Evolutionary conservation across 177 flowering plant species (phyloP).

Genomic region (Vitis hybrid): DNA sequence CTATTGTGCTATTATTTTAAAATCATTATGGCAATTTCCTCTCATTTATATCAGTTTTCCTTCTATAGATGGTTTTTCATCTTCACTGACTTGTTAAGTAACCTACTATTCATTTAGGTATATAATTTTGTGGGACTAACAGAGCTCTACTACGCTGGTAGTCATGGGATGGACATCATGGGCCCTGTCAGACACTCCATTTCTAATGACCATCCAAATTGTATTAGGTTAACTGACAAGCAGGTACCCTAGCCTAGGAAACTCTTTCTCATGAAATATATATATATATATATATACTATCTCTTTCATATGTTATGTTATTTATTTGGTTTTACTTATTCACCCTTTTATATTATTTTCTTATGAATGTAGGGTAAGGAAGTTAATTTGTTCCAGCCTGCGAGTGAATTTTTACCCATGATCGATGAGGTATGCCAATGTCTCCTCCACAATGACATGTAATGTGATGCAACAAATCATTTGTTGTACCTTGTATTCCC

Average conservation of each 20-base stretch:
- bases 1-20: not conserved
- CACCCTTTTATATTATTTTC: not conserved
- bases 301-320: no score
- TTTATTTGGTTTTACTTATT: not conserved
- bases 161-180: slow-evolving; percentile 90
- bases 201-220: slow-evolving; percentile 24
- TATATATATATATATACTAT: no score
- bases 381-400: slow-evolving; percentile 85
- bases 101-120: slow-evolving; percentile 32
- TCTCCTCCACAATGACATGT: not conserved
- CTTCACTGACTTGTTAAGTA: not conserved
- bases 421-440: slow-evolving; percentile 66
- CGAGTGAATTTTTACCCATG: slow-evolving; percentile 87
- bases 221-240: slow-evolving; percentile 34
- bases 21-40: not conserved
- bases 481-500: not conserved
- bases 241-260: slow-evolving; percentile 28
- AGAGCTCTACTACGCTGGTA: slow-evolving; percentile 84
- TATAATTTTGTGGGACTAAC: slow-evolving; percentile 60
- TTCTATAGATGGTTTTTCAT: not conserved
- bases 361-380: slow-evolving; percentile 53
- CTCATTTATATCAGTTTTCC: not conserved
- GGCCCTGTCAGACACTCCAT: slow-evolving; percentile 38
- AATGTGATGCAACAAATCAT: not conserved
- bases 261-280: not conserved